Evolutionary conservation across 148 eudicot genomes (phyloP), one percentile per base, ranked within the genome.

Genomic region (Pharnaceum exiguum): DNA sequence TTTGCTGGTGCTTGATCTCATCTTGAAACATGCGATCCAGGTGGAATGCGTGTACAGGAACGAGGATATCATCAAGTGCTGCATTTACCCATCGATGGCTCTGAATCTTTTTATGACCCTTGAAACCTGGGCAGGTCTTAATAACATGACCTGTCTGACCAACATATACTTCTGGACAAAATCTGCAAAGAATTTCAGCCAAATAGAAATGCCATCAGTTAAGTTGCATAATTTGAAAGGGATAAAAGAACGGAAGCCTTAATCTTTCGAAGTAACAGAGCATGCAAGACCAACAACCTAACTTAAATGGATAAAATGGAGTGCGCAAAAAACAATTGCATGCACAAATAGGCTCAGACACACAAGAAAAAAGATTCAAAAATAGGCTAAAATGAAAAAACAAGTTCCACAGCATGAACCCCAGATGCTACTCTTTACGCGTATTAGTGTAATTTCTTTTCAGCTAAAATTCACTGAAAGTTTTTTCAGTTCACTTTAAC

Each of bases 91-190:
- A 93, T 46, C 63, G 70, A 74, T 85, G 98, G 52, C 57, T 51
- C 66, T 66, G 75, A 38, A 81, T 83, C 67, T 79, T 85, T 47
- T 60, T 38, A 19, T 47, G 71, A 25, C 68, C 86, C 65, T 71
- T 82, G 68, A 60, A 72, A 69, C 90, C 96, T 46, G 44, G 11
- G 60, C 98, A 93, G 12, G 84, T 77, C 62, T 56, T 66, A 39
- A 93, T 93, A 35, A 73, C 50, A 33, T 93, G 98, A 56, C 98
- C 98, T 54, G 54, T 62, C 61, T 85, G 83, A n/a, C 90, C 96
- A n/a, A 93, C 68, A 73, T 79, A 75, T 59, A 93, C 96, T 77
- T 93, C 98, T 1, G 98, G 73, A 74, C 99, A 94, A 61, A 52
- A 77, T 75, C 96, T 93, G 89, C 46, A 61, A 63, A 37, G 26